phyloP scores from a whole-genome alignment of 2,329 filamentous ascomycete genomes.

The Colletotrichum lindemuthianum region DNA sequence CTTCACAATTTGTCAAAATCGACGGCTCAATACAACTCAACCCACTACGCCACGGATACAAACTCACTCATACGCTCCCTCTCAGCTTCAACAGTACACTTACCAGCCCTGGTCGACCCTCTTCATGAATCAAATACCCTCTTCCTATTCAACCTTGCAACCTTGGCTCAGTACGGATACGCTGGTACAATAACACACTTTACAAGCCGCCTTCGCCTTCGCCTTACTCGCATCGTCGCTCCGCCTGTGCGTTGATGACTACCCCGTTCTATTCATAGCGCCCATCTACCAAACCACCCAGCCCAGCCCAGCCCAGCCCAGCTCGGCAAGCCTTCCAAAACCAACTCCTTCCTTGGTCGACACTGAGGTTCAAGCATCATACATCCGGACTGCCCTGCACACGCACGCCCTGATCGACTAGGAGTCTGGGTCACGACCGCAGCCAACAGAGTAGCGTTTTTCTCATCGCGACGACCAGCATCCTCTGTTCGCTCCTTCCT shows the following conservation, averaged over 20 bases:
- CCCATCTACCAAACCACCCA: neutral
- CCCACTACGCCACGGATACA: neutral
- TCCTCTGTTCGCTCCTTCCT: neutral
- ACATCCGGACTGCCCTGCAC: constrained; percentile 16
- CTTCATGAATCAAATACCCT: neutral
- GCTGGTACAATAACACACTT: no score
- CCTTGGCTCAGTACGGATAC: no score
- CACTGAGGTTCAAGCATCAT: constrained; percentile 24
- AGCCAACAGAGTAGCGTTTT: no score
- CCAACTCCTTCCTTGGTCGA: constrained; percentile 26
- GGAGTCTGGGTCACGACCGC: no score
- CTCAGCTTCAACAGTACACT: no score
- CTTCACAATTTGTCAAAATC: constrained; percentile 2
- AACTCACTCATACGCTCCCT: constrained; percentile 1
- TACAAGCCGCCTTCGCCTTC: neutral
- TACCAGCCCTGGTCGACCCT: constrained; percentile 12
- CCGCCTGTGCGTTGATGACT: constrained; percentile 9
- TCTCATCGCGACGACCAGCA: neutral
- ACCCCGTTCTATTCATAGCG: constrained; percentile 35
- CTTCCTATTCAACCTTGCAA: no score
- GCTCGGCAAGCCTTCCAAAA: constrained; percentile 24
- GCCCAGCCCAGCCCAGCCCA: constrained; percentile 2
- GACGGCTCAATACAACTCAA: neutral
- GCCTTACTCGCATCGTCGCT: constrained; percentile 12
- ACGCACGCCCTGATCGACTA: constrained; percentile 9